A percentile compares a stretch with the other conserved stretches of the same genome.
phyloP scores from a whole-genome alignment of 352 stramenopile species.

The Pythium grandisporangium region DNA sequence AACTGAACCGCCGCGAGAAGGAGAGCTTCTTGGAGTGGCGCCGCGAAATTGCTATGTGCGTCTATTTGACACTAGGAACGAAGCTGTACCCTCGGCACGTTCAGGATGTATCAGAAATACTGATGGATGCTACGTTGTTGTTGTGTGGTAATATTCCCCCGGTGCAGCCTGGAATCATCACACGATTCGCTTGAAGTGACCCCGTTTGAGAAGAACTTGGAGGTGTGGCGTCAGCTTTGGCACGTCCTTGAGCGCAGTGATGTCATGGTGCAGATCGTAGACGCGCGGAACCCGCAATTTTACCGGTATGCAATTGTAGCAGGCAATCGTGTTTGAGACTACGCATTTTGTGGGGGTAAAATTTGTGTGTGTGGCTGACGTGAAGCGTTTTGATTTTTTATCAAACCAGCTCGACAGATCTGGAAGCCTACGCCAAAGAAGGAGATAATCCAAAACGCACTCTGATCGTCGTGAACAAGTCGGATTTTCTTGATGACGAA shows the following conservation, averaged over 20 bases:
- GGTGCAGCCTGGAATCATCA: slow-evolving; percentile 73
- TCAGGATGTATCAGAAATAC: background rate
- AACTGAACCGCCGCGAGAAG: slow-evolving; percentile 95
- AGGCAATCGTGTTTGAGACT: background rate
- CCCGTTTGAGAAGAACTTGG: slow-evolving; percentile 99
- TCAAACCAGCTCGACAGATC: slow-evolving; percentile 82
- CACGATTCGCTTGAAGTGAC: slow-evolving; percentile 89
- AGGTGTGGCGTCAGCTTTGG: slow-evolving; percentile 99
- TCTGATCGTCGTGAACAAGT: slow-evolving; percentile 99
- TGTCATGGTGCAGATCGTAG: slow-evolving; percentile 97
- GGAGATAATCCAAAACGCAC: slow-evolving; percentile 84
- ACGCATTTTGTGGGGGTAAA: background rate
- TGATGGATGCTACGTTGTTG: slow-evolving; percentile 7
- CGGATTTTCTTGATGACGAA: slow-evolving; percentile 93
- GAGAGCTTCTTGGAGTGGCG: slow-evolving; percentile 98
- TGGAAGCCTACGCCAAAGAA: slow-evolving; percentile 94
- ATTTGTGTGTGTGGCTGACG: too few relatives aligned
- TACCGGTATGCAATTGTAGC: slow-evolving; percentile 62
- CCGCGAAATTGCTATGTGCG: slow-evolving; percentile 89
- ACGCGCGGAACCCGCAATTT: slow-evolving; percentile 98
- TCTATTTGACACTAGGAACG: too few relatives aligned
- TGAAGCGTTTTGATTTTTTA: background rate
- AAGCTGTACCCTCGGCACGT: too few relatives aligned
- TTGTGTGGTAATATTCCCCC: slow-evolving; percentile 3
- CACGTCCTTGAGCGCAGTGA: slow-evolving; percentile 97